Evolutionary conservation across 331 rosid species (phyloP), one percentile per base, ranked within the genome.

Genomic region (Saraca asoca): DNA sequence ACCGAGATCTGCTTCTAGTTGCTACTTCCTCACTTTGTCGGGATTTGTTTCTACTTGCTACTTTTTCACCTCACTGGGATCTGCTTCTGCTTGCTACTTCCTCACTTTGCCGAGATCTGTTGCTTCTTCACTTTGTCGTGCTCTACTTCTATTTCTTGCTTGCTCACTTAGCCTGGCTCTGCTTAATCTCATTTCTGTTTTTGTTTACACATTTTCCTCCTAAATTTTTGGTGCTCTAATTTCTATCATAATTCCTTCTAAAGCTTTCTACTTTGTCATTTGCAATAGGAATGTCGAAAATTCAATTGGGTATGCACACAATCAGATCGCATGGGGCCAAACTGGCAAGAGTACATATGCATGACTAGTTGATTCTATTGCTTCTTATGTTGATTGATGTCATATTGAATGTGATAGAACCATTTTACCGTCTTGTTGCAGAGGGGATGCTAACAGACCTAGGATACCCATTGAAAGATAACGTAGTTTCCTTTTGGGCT

Each of bases 401-500:
- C 24, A 74, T 68, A 69, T 75, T 93, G 81, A 86, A 87, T 41
- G 5, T 85, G 18, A 83, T 90, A 39, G 86, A 90, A 29, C 98
- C 96, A 8, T 90, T 90, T 79, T 87, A 90, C 60, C 96, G 91
- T 51, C 90, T 84, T 79, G 98, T 93, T 67, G 97, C 97, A 48
- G 81, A 79, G 52, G 95, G 58, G 17, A 87, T 86, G 98, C 29
- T 93, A 90, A 65, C 85, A 18, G 95, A 90, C 78, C 87, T 90
- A 18, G 81, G 69, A 52, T 93, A 82, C 81, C 97, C 97, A 0
- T 18, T 93, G 66, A 82, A 93, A 82, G 83, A 18, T 46, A 90
- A 87, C 53, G 85, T 91, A 1, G 19, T 90, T 20, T 95, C 96
- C 72, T 77, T 87, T 70, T 90, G 96, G 96, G 81, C 77, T 73